phyloP scores from a whole-genome alignment of 176 grass and related monocot species.

The Tillandsia leiboldiana region DNA sequence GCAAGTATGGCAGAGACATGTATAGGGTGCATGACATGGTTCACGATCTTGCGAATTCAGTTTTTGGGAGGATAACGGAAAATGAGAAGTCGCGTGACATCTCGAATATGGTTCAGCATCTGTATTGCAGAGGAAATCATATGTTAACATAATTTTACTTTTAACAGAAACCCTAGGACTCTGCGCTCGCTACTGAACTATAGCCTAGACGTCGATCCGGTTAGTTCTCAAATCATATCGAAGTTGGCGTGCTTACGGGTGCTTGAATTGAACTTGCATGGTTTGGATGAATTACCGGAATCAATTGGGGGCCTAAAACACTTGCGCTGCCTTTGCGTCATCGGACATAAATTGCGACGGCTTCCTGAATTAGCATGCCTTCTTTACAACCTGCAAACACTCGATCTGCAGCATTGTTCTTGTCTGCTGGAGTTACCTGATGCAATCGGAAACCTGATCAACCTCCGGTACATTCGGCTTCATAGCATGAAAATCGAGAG shows the following conservation, averaged over 20 bases:
- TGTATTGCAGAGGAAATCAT: neutral
- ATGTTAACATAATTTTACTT: neutral
- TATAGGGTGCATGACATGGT: slow-evolving; percentile 35
- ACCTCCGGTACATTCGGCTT: slow-evolving; percentile 6
- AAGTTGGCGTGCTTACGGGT: neutral
- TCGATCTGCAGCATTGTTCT: neutral
- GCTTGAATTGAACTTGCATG: neutral
- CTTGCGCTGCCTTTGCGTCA: neutral
- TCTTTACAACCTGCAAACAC: slow-evolving; percentile 3
- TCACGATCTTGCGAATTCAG: slow-evolving; percentile 33
- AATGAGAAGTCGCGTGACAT: neutral
- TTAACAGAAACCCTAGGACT: neutral
- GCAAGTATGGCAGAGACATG: neutral
- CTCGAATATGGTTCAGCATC: neutral
- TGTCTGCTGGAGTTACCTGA: neutral
- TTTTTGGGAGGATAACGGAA: neutral
- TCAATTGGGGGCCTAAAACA: neutral
- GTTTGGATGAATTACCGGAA: neutral
- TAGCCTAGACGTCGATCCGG: too few relatives aligned
- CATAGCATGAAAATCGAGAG: neutral
- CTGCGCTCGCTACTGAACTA: neutral
- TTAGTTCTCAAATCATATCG: too few relatives aligned
- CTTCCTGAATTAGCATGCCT: neutral
- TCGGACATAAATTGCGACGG: neutral
- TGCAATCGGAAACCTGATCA: neutral